Percentiles rank a stretch among this genome's conserved stretches.
Evolutionary conservation across 345 rosid species (phyloP).

Genomic region (Populus ilicifolia): DNA sequence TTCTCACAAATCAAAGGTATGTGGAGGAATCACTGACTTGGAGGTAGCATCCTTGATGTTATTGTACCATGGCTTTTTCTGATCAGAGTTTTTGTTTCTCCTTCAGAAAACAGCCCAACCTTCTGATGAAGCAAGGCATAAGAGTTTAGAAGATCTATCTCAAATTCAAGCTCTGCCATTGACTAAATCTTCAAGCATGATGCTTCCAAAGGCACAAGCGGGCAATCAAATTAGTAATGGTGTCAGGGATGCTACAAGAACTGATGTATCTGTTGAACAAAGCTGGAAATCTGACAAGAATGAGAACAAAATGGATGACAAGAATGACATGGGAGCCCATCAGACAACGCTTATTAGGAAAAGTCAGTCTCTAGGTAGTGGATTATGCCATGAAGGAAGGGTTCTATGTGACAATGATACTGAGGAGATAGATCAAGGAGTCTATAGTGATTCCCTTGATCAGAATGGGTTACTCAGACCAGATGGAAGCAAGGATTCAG

Average conservation of each 20-base stretch:
- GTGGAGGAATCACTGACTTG: conserved; percentile 19
- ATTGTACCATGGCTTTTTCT: neutral
- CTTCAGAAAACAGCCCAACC: conserved; percentile 37
- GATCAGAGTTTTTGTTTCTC: conserved; percentile 14
- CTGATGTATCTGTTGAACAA: conserved; percentile 25
- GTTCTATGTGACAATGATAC: conserved; percentile 28
- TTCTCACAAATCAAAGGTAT: conserved; percentile 64
- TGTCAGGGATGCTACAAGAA: conserved; percentile 25
- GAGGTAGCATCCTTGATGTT: conserved; percentile 10
- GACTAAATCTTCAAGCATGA: conserved; percentile 28
- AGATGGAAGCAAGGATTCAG: conserved; percentile 30
- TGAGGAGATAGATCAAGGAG: conserved; percentile 47
- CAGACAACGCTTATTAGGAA: conserved; percentile 47
- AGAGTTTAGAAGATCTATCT: too few species aligned
- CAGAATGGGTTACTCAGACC: conserved; percentile 24
- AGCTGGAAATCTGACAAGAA: conserved; percentile 59
- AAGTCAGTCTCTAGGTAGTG: conserved; percentile 67
- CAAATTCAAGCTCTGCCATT: conserved; percentile 14
- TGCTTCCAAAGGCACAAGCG: conserved; percentile 23
- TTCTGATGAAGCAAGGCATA: neutral
- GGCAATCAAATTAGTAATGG: conserved; percentile 26
- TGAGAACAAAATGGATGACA: conserved; percentile 24
- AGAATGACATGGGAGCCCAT: conserved; percentile 18
- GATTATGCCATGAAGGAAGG: conserved; percentile 45
- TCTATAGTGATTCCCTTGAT: conserved; percentile 51